Percentiles rank a stretch among this genome's conserved stretches.
phyloP scores from a whole-genome alignment of 1,139 yeast species.

The Insectozyma bohioensis region DNA sequence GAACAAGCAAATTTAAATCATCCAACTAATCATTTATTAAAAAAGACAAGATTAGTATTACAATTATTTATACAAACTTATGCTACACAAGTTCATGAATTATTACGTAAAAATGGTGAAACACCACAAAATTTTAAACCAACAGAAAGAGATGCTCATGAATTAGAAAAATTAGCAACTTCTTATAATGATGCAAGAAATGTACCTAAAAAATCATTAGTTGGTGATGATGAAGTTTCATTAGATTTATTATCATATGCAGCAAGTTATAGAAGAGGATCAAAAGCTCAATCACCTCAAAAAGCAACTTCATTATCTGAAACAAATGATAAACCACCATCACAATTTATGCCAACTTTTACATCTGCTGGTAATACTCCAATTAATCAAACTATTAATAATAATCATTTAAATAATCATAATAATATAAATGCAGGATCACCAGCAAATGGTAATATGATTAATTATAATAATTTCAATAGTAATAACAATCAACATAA shows the following conservation, averaged over 20 bases:
- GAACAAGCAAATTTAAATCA: slow-evolving; percentile 34
- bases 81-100: slow-evolving; percentile 48
- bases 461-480: too few species aligned
- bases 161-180: slow-evolving; percentile 18
- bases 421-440: too few species aligned
- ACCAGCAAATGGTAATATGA: not conserved
- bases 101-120: slow-evolving; percentile 27
- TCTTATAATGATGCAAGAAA: slow-evolving; percentile 6
- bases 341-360: slow-evolving; percentile 8
- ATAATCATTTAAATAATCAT: too few species aligned
- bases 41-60: slow-evolving; percentile 53
- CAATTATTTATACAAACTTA: slow-evolving; percentile 62
- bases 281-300: slow-evolving; percentile 1
- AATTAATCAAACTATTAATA: slow-evolving; percentile 2
- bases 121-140: slow-evolving; percentile 26
- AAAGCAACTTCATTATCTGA: slow-evolving; percentile 3
- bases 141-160: slow-evolving; percentile 14
- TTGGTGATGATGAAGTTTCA: slow-evolving; percentile 19
- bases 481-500: too few species aligned
- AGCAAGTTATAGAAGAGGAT: slow-evolving; percentile 24
- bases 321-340: not conserved
- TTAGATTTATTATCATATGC: slow-evolving; percentile 40
- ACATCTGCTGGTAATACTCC: slow-evolving; percentile 13
- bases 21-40: slow-evolving; percentile 50
- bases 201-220: slow-evolving; percentile 6